phyloP scores from a whole-genome alignment of 176 grass and related monocot genomes.

The Aegilops sharonensis region DNA sequence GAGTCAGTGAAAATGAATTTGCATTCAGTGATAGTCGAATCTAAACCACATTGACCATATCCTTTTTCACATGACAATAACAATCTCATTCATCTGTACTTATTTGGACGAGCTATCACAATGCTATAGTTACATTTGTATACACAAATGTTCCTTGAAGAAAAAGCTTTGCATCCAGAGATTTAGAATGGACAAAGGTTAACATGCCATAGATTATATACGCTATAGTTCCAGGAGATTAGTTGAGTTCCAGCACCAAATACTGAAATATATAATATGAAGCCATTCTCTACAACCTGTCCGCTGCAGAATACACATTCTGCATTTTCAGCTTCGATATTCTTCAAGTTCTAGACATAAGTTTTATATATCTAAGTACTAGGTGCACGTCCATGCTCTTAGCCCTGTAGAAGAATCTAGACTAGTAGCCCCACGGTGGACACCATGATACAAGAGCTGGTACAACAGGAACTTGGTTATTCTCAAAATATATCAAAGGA shows the following conservation, averaged over 20 bases:
- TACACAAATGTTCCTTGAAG: not conserved
- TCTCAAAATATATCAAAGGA: slow-evolving; percentile 8
- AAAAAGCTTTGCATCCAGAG: not conserved
- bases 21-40: not conserved
- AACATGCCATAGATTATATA: not conserved
- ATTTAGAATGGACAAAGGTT: not conserved
- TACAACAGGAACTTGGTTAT: not conserved
- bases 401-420: slow-evolving; percentile 23
- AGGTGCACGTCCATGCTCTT: not conserved
- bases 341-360: not conserved
- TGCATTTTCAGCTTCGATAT: slow-evolving; percentile 1
- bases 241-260: not conserved
- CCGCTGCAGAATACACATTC: not conserved
- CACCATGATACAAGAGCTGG: not conserved
- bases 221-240: not conserved
- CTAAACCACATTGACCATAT: not conserved
- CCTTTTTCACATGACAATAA: not conserved
- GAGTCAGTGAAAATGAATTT: not conserved
- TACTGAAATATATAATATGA: not conserved
- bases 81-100: not conserved
- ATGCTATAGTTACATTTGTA: not conserved
- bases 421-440: not conserved
- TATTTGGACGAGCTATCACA: not conserved
- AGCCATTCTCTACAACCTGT: not conserved
- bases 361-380: not conserved